Base-by-base conservation (phyloP, 2,329 filamentous ascomycete genomes). In the Colletotrichum lindemuthianum region DNA sequence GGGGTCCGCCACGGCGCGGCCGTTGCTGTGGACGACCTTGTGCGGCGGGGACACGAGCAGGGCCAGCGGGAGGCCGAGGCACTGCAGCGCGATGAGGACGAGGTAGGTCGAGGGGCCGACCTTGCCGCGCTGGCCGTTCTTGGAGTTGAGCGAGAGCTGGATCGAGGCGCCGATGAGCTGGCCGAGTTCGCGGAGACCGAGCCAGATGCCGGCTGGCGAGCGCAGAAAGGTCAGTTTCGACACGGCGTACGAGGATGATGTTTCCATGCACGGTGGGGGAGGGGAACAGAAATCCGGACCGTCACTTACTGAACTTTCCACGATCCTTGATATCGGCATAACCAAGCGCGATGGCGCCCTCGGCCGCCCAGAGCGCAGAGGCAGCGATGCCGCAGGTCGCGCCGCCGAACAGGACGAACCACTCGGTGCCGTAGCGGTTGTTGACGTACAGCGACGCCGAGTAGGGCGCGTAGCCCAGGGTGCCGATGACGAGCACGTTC, bases 121-220 rank as follows among this genome's bases (percentile, higher is more conserved):
- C 64, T 82, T 81, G 37, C 81, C 81, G 10, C 74, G 70, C n/a
- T 78, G 69, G 11, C 76, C 76, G 11, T 76, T 74, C 3, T 77
- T 75, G 59, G 78, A 75, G 50, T 85, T 86, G 13, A 85, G 75
- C 0, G 78, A 82, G 0, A 85, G 76, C 33, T 84, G 81, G 36
- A 85, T 84, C 0, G 82, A 80, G 2, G 81, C 77, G 2, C 83
- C 83, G 58, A 86, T 81, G 24, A 86, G 77, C 59, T 84, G 83
- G 1, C 84, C 84, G 8, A 85, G 76, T 61, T 85, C 82, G 7
- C 82, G 79, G 8, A 85, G 78, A 7, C 82, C 80, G 5, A 86
- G 79, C 83, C 83, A 86, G 40, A 85, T 84, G 2, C 81, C 82
- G 45, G 81, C 77, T 76, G 33, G 33, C 40, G 0, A 11, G 34